Evolutionary conservation across 306 rosid species (phyloP).

Genomic region (Notholithocarpus densiflorus): DNA sequence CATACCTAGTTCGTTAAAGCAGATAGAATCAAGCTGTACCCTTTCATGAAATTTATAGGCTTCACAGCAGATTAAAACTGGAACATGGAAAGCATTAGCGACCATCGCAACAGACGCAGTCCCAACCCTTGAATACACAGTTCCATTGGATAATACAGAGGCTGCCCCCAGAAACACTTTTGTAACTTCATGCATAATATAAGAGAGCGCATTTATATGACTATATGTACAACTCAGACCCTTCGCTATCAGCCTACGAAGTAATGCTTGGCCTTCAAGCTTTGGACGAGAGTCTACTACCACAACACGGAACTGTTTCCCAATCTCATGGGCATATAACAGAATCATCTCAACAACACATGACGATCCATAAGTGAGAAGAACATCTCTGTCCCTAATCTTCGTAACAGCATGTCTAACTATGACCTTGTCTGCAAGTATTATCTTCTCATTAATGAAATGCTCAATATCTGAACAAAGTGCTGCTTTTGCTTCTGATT

Average conservation of each 20-base stretch:
- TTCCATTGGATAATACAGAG: slow-evolving; percentile 71
- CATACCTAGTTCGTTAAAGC: slow-evolving; percentile 83
- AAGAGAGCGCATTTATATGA: slow-evolving; percentile 77
- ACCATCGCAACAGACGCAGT: slow-evolving; percentile 92
- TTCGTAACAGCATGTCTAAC: slow-evolving; percentile 65
- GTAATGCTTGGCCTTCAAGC: slow-evolving; percentile 77
- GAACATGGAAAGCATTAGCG: slow-evolving; percentile 75
- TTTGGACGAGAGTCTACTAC: slow-evolving; percentile 88
- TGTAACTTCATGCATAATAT: slow-evolving; percentile 82
- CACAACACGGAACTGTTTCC: slow-evolving; percentile 77
- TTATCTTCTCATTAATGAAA: slow-evolving; percentile 72
- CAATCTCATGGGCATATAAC: slow-evolving; percentile 64
- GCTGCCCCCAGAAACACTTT: slow-evolving; percentile 82
- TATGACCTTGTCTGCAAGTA: slow-evolving; percentile 83
- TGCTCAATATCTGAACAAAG: slow-evolving; percentile 67
- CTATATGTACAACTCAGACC: slow-evolving; percentile 83
- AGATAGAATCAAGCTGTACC: slow-evolving; percentile 91
- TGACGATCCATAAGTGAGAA: slow-evolving; percentile 75
- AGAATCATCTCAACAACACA: slow-evolving; percentile 75
- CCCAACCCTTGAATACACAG: slow-evolving; percentile 88
- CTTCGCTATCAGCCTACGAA: slow-evolving; percentile 57
- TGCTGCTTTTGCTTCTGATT: slow-evolving; percentile 68
- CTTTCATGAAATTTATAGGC: slow-evolving; percentile 94
- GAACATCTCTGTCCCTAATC: slow-evolving; percentile 80
- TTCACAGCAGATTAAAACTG: slow-evolving; percentile 89